Percentiles rank a stretch among this genome's conserved stretches.
These are phyloP conservation scores for Zalerion maritima DNA, from an alignment of 495 filamentous ascomycete species.

Conservation along the genomic window DNA sequence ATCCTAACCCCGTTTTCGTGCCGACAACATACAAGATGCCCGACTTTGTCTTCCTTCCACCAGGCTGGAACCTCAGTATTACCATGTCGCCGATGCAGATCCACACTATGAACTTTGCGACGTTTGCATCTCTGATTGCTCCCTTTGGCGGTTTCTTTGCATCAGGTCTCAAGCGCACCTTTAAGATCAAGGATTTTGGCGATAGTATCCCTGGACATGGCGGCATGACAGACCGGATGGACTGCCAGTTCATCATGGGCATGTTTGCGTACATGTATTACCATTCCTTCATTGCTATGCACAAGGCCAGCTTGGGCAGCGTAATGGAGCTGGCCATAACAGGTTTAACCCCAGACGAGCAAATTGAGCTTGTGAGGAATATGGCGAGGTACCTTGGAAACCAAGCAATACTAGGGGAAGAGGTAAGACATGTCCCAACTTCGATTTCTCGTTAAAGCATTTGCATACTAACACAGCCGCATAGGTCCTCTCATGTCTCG, in stretches of 20 bases:
- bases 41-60: constrained; percentile 42
- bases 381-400: constrained; percentile 76
- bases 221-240: constrained; percentile 98
- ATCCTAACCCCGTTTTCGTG: constrained; percentile 84
- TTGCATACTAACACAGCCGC: neutral
- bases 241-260: constrained; percentile 99
- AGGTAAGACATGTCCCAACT: constrained; percentile 28
- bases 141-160: constrained; percentile 99
- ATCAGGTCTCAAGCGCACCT: constrained; percentile 91
- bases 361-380: constrained; percentile 74
- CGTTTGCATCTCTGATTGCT: constrained; percentile 92
- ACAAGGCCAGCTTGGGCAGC: constrained; percentile 65
- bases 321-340: constrained; percentile 83
- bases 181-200: constrained; percentile 99
- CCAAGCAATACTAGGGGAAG: constrained; percentile 54
- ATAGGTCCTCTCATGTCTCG: constrained; percentile 16
- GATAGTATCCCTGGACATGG: constrained; percentile 96
- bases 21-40: constrained; percentile 68
- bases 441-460: no score
- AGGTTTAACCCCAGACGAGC: constrained; percentile 67
- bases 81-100: constrained; percentile 83
- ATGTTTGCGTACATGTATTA: constrained; percentile 98
- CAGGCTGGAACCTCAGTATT: constrained; percentile 36
- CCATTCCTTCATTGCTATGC: constrained; percentile 86
- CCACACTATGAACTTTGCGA: constrained; percentile 79